Evolutionary conservation across 306 rosid species (phyloP).

Genomic region (Erythrophleum fordii): DNA sequence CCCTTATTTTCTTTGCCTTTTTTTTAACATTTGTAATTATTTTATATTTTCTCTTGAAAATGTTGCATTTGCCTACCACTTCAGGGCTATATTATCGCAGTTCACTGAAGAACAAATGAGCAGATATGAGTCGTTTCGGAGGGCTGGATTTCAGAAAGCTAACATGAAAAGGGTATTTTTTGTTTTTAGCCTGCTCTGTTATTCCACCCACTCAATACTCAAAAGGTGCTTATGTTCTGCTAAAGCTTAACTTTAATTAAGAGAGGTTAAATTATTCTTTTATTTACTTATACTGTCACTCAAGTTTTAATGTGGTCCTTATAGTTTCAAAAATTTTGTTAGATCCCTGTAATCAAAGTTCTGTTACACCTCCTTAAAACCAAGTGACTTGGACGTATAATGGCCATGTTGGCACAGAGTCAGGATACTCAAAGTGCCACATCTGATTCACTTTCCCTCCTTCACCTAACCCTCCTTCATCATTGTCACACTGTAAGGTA

Average conservation of each 20-base stretch:
- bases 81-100: slow-evolving; percentile 80
- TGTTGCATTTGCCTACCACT: background rate
- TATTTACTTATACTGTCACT: background rate
- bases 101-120: slow-evolving; percentile 95
- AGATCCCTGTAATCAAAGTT: background rate
- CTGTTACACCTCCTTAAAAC: background rate
- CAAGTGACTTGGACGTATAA: background rate
- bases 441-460: background rate
- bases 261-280: background rate
- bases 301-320: background rate
- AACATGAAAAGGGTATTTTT: slow-evolving; percentile 83
- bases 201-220: background rate
- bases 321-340: background rate
- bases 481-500: background rate
- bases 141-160: slow-evolving; percentile 94
- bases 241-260: background rate
- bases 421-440: background rate
- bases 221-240: background rate
- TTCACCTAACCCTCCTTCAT: background rate
- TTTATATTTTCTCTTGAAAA: background rate
- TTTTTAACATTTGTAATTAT: background rate
- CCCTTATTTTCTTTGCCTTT: background rate
- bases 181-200: background rate
- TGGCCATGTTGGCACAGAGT: background rate
- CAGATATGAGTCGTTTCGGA: slow-evolving; percentile 88